phyloP scores from a whole-genome alignment of 495 filamentous ascomycete species.

The Penicillium maclennaniae region DNA sequence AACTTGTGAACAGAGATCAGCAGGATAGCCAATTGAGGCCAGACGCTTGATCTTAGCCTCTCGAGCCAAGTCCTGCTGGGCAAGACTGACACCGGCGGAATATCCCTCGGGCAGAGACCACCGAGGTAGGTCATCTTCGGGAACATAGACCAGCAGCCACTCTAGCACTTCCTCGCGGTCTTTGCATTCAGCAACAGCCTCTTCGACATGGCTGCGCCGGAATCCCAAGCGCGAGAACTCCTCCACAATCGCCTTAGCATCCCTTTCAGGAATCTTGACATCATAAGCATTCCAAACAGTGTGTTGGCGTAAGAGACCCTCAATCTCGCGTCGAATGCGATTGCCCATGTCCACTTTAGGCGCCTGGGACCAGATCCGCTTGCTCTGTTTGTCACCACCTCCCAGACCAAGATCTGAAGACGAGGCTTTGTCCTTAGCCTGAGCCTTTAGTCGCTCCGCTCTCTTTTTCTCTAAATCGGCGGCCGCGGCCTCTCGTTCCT shows the following conservation, averaged over 20 bases:
- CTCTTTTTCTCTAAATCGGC: conserved; percentile 68
- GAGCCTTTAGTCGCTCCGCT: conserved; percentile 55
- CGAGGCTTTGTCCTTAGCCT: conserved; percentile 59
- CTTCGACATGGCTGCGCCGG: conserved; percentile 79
- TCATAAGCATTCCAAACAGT: conserved; percentile 82
- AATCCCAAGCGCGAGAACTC: conserved; percentile 77
- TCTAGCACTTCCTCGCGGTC: conserved; percentile 88
- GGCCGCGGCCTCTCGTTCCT: conserved; percentile 73
- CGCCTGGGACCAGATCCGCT: conserved; percentile 73
- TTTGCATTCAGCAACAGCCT: conserved; percentile 82
- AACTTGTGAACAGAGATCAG: conserved; percentile 73
- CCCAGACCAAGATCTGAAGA: conserved; percentile 39
- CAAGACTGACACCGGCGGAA: conserved; percentile 79
- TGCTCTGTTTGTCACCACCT: conserved; percentile 30
- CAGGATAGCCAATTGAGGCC: conserved; percentile 73
- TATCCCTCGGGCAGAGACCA: conserved; percentile 93
- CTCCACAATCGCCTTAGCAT: conserved; percentile 59
- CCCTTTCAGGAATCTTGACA: conserved; percentile 55
- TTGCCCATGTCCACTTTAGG: conserved; percentile 92
- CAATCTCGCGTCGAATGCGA: conserved; percentile 69
- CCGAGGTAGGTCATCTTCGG: conserved; percentile 86
- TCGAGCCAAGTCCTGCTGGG: conserved; percentile 68
- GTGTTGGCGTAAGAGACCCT: conserved; percentile 69
- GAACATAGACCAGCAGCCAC: conserved; percentile 94
- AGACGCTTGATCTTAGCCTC: conserved; percentile 82